These are phyloP conservation scores for Aspergillus amoenus DNA, from an alignment of 2,329 filamentous ascomycete species.

Conservation along the genomic window DNA sequence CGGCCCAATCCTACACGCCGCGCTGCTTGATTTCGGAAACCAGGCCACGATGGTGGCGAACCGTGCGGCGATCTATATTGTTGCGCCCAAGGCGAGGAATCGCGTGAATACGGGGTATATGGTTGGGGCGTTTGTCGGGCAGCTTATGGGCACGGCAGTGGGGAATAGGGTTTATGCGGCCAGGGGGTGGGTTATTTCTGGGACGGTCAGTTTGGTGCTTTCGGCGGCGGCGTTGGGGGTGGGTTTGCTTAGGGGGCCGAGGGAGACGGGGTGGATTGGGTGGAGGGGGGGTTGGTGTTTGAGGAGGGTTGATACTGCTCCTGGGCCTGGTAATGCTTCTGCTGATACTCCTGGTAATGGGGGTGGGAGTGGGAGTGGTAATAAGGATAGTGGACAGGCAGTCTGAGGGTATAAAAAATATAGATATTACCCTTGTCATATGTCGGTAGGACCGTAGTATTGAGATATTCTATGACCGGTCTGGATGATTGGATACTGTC, in stretches of 20 bases:
- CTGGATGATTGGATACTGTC: too few relatives aligned
- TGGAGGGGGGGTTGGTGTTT: conserved; percentile 56
- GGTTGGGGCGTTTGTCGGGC: conserved; percentile 72
- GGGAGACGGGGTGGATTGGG: conserved; percentile 59
- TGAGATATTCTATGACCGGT: too few relatives aligned
- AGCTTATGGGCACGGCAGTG: conserved; percentile 67
- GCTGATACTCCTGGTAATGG: neutral
- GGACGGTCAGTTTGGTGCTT: conserved; percentile 58
- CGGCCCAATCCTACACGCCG: conserved; percentile 70
- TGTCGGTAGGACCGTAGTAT: too few relatives aligned
- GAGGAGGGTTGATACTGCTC: neutral
- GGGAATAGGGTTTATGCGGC: conserved; percentile 57
- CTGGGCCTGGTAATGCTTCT: neutral
- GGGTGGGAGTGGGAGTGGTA: too few relatives aligned
- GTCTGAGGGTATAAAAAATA: too few relatives aligned
- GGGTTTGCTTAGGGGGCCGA: conserved; percentile 53
- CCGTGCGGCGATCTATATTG: conserved; percentile 65
- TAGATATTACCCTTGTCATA: too few relatives aligned
- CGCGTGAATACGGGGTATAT: conserved; percentile 81
- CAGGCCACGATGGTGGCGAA: conserved; percentile 73
- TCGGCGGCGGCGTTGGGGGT: conserved; percentile 50
- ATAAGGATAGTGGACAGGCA: too few relatives aligned
- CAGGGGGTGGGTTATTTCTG: conserved; percentile 58
- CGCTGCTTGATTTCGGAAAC: conserved; percentile 68
- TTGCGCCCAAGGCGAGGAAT: conserved; percentile 71